These are phyloP conservation scores for Ceratocystis diversiconidia DNA, from an alignment of 2,329 filamentous ascomycete species.

Conservation along the genomic window DNA sequence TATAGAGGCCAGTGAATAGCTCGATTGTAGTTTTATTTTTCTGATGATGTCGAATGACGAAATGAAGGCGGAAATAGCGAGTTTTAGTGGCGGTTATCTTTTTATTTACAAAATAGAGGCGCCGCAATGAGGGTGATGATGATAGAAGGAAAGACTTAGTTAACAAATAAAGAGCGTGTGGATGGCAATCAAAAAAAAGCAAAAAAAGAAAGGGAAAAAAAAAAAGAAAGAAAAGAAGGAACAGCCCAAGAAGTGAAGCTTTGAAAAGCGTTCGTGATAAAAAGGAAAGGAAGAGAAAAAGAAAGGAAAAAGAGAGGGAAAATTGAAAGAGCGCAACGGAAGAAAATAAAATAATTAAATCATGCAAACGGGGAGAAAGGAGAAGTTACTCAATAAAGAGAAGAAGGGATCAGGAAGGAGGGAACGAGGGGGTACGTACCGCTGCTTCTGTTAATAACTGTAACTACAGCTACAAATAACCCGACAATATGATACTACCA, in stretches of 20 bases:
- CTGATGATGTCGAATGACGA: background rate
- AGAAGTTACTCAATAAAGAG: slow-evolving; percentile 6
- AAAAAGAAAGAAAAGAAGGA: slow-evolving; percentile 11
- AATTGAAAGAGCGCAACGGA: background rate
- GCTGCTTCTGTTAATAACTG: background rate
- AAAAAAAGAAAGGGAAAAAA: slow-evolving; percentile 7
- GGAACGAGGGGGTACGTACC: background rate
- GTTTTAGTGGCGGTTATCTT: background rate
- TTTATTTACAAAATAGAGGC: background rate
- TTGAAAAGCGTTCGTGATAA: background rate
- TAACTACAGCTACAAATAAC: background rate
- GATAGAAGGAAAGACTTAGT: background rate
- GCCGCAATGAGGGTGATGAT: background rate
- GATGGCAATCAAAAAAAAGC: slow-evolving; percentile 16
- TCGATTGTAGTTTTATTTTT: background rate
- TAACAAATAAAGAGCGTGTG: background rate
- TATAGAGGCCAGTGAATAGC: background rate
- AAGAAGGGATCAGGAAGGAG: background rate
- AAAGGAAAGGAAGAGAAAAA: background rate
- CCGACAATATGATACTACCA: background rate
- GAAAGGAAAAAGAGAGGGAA: background rate
- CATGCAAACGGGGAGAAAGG: slow-evolving; percentile 8
- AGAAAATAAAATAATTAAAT: slow-evolving; percentile 8
- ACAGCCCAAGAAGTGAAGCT: slow-evolving; percentile 4
- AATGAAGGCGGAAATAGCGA: background rate